These are phyloP conservation scores for Castanea sativa DNA, from an alignment of 306 rosid genomes.

Conservation along the genomic window DNA sequence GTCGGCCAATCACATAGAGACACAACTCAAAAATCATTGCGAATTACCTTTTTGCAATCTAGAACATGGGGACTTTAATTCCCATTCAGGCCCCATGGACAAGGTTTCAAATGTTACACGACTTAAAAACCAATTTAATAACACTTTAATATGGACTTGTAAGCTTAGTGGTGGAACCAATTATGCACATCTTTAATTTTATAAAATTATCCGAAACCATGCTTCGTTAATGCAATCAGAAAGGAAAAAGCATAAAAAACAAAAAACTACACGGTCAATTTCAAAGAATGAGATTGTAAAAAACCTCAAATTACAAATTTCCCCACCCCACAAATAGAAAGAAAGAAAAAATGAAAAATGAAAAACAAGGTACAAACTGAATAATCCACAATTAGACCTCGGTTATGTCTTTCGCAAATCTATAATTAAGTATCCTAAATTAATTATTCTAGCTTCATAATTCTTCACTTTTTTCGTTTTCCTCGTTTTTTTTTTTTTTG, in stretches of 20 bases:
- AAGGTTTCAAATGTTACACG: conserved; percentile 42
- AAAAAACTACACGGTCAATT: conserved; percentile 5
- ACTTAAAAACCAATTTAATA: conserved; percentile 23
- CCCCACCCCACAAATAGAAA: conserved; percentile 29
- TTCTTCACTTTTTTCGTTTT: conserved; percentile 21
- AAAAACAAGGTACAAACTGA: conserved; percentile 10
- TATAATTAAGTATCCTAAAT: conserved; percentile 30
- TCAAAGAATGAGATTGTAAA: conserved; percentile 48
- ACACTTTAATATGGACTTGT: conserved; percentile 23
- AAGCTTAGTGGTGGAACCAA: conserved; percentile 46
- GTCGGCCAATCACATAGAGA: conserved; percentile 25
- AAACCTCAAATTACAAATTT: conserved; percentile 37
- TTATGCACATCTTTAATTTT: conserved; percentile 37
- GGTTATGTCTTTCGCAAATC: conserved; percentile 20
- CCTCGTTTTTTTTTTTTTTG: background rate
- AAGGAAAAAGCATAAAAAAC: background rate
- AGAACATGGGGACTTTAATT: conserved; percentile 42
- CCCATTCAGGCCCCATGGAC: conserved; percentile 83
- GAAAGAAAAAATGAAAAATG: conserved; percentile 14
- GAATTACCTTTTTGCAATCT: conserved; percentile 48
- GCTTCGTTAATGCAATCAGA: conserved; percentile 37
- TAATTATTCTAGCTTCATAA: conserved; percentile 7
- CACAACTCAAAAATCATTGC: conserved; percentile 43
- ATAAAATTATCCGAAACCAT: conserved; percentile 21
- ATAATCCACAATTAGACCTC: conserved; percentile 26